Conservation (phyloP, 108 stramenopile genomes). For the Craspedostauros australis region DNA sequence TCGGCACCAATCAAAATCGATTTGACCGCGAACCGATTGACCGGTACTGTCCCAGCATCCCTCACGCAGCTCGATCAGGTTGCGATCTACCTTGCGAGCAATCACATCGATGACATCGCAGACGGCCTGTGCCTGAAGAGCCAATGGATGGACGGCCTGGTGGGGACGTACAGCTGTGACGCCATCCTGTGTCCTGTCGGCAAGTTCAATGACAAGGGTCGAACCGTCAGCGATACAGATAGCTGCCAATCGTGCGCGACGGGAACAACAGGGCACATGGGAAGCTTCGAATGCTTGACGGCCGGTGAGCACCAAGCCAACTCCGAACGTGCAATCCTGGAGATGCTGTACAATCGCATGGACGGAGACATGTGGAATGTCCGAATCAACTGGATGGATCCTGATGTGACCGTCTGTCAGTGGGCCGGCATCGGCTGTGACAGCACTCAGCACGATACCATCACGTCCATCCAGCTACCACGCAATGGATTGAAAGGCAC, state of each 20-base stretch:
- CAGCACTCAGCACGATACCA: constrained; percentile 11
- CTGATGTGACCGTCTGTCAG: constrained; percentile 35
- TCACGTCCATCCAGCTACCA: constrained; percentile 32
- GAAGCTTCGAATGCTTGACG: constrained; percentile 26
- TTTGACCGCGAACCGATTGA: constrained; percentile 33
- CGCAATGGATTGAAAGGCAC: constrained; percentile 15
- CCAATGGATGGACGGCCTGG: constrained; percentile 47
- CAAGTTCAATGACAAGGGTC: constrained; percentile 36
- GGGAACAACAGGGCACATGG: constrained; percentile 21
- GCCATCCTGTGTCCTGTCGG: constrained; percentile 76
- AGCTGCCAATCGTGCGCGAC: constrained; percentile 17
- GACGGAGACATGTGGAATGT: constrained; percentile 35
- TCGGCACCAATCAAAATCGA: constrained; percentile 25
- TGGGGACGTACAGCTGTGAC: constrained; percentile 54
- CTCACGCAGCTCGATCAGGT: constrained; percentile 25
- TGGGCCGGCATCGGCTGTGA: constrained; percentile 55
- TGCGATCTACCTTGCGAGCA: constrained; percentile 21
- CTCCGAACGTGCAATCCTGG: constrained; percentile 47
- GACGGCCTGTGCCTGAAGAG: constrained; percentile 24
- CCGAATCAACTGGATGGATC: constrained; percentile 27
- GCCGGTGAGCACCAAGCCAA: constrained; percentile 9
- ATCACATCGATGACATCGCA: constrained; percentile 27
- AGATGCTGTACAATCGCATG: constrained; percentile 33
- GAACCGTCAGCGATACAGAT: constrained; percentile 3
- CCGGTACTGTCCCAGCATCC: constrained; percentile 38